Conservation (phyloP, 768 basidiomycete genomes). For the Hericium rajendrae region DNA sequence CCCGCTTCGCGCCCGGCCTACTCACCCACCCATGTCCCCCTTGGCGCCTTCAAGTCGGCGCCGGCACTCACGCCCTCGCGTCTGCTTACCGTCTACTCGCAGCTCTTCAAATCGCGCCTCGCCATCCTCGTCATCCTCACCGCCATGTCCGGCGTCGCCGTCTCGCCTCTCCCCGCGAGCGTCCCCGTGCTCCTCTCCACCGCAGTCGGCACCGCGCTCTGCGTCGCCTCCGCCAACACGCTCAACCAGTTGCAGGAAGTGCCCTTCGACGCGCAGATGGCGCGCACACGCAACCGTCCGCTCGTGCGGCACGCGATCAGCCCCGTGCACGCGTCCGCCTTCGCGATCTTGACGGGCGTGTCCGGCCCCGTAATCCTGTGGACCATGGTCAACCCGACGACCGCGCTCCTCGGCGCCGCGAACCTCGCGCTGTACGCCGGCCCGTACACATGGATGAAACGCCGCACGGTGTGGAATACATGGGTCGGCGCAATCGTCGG, state of each 20-base stretch:
- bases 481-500: conserved; percentile 95
- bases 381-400: conserved; percentile 77
- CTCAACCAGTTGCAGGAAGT: conserved; percentile 93
- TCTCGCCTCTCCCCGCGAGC: conserved; percentile 81
- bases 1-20: neutral
- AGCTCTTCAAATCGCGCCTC: conserved; percentile 80
- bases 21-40: conserved; percentile 8
- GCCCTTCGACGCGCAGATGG: conserved; percentile 96
- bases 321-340: conserved; percentile 74
- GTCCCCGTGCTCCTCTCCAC: conserved; percentile 80
- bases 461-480: conserved; percentile 74
- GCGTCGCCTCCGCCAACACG: conserved; percentile 88
- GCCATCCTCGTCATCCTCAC: conserved; percentile 80
- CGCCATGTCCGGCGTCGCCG: conserved; percentile 85
- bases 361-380: conserved; percentile 72
- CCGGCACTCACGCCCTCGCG: conserved; percentile 37
- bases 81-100: conserved; percentile 59
- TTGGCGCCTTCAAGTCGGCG: conserved; percentile 14
- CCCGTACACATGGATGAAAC: conserved; percentile 87
- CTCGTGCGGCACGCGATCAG: conserved; percentile 79
- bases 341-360: conserved; percentile 68
- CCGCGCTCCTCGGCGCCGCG: conserved; percentile 70
- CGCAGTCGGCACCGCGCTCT: conserved; percentile 82
- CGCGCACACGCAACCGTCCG: conserved; percentile 79
- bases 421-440: conserved; percentile 90